Base-by-base conservation (phyloP, 495 filamentous ascomycete species). In the Penicillium lividum region DNA sequence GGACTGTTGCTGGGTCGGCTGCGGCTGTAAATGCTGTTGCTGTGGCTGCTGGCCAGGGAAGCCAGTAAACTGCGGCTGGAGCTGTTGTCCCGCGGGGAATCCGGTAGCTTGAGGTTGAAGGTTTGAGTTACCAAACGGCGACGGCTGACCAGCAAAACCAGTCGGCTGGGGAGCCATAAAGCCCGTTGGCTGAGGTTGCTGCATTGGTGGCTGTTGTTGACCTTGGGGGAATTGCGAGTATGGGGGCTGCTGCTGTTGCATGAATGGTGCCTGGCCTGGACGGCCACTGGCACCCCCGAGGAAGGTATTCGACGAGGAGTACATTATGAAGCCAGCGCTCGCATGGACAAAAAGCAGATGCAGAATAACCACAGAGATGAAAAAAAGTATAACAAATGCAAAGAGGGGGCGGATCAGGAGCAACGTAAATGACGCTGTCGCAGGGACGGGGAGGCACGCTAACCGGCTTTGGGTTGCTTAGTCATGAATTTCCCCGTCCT, bases 231-330 rank as follows among this genome's bases (percentile, higher is more conserved):
- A 75, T 75, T 76, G 74, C 57, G 76, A 71, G 70, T 73, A 76
- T 58, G 67, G 75, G 75, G 55, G 80, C 57, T 76, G 77, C 44
- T 79, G 78, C 53, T 76, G 72, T 59, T 76, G 78, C 56, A 79
- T 69, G 72, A 73, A 78, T 67, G 74, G 73, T 66, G 73, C 74
- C 73, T 84, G 82, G 56, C 86, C 88, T 8, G 90, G 89, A 59
- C 89, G 91, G 70, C 83, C 78, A 75, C 76, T 87, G 73, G 86
- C 89, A 72, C 86, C 86, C 67, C 91, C 90, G 59, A 94, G 79
- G 70, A 86, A 96, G 50, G 90, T 87, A 79, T 87, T 92, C 57
- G 91, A 90, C 68, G 88, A 89, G 43, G 92, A 93, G 78, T 87
- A 97, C 92, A 97, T 96, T 77, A 71, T 66, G 53, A 57, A 69